Evolutionary conservation across 441 rosid genomes (phyloP).

Genomic region (Lagerstroemia fauriei): DNA sequence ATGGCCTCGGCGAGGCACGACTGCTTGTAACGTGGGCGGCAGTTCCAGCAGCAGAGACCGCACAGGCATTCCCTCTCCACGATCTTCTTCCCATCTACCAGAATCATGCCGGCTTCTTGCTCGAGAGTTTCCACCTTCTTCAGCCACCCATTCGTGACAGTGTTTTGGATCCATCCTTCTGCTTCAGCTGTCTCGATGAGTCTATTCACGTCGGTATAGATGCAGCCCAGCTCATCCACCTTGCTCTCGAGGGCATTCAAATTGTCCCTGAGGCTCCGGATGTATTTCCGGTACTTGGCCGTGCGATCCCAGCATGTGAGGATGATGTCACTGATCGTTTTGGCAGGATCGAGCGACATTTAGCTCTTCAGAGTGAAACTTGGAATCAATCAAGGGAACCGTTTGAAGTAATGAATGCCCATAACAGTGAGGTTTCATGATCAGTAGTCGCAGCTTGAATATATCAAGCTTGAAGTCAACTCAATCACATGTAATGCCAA

Average conservation of each 20-base stretch:
- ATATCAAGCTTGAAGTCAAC: no score
- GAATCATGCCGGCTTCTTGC: background rate
- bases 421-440: no score
- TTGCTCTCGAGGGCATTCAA: background rate
- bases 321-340: background rate
- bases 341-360: background rate
- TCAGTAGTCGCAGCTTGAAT: no score
- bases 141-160: slow-evolving; percentile 20
- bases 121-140: background rate
- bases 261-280: background rate
- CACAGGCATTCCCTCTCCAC: background rate
- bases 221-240: background rate
- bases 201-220: background rate
- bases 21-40: background rate
- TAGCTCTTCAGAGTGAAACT: no score
- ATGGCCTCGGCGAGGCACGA: slow-evolving; percentile 10
- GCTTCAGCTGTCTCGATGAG: slow-evolving; percentile 16
- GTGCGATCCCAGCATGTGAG: background rate
- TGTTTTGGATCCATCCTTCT: slow-evolving; percentile 1
- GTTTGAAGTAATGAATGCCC: no score
- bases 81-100: background rate
- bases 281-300: background rate
- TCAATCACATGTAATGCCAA: no score
- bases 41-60: background rate
- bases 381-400: no score